Evolutionary conservation across 2,329 filamentous ascomycete genomes (phyloP), one percentile per base, ranked within the genome.

Genomic region (Phialophora chinensis): DNA sequence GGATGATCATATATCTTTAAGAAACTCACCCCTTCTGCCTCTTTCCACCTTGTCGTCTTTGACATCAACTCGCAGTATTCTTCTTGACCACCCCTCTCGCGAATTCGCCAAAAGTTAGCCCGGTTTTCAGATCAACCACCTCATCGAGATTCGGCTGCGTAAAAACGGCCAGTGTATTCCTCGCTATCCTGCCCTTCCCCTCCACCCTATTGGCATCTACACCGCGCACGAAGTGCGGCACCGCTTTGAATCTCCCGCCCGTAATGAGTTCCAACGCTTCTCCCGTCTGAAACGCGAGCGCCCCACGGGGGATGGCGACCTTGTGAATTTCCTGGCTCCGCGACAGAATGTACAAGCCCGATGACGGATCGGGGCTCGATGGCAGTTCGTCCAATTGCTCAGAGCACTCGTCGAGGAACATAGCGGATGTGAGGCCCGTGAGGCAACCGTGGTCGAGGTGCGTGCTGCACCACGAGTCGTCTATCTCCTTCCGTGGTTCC

Each of bases 271-370:
- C 90, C 59, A 99, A 82, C 0, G 94, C 90, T 80, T 97, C 92
- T 1, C 94, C 95, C 0, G 94, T 99, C 82, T 99, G 94, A 77
- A 99, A 99, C 0, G 92, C 95, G 58, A 99, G 89, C 78, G 92
- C 95, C 76, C 96, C 93, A 50, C 89, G 85, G 1, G 94, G 95
- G 71, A 99, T 97, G 75, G 89, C 88, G 72, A 98, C 92, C 79
- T 98, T 95, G n/a, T 93, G 90, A 1, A 91, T 90, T 66, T 90
- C 83, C 1, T 92, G 93, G 0, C 88, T 87, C 53, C 95, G 89
- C 33, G 93, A 94, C 77, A 91, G 90, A 79, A 98, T 97, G 81
- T 97, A 98, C n/a, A 99, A 82, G 0, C 95, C 95, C 0, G 94
- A 91, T 12, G 86, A 86, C 3, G 93, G 88, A 75, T 98, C 93